Evolutionary conservation across 1,284 basidiomycete genomes (phyloP).

Genomic region (Athelia sp.): DNA sequence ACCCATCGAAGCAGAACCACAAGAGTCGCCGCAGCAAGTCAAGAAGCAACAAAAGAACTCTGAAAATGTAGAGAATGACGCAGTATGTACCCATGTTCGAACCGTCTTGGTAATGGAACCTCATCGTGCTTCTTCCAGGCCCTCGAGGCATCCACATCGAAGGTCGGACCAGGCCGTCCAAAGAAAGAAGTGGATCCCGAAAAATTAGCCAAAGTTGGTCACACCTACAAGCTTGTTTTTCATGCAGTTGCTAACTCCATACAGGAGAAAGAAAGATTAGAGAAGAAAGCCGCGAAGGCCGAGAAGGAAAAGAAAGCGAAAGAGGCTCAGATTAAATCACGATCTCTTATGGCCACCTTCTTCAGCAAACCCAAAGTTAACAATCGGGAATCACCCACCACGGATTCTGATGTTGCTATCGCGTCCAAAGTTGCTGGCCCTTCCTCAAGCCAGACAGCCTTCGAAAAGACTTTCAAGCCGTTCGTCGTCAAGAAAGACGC

Average conservation of each 20-base stretch:
- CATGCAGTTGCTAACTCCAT: constrained; percentile 4
- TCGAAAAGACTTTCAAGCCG: constrained; percentile 69
- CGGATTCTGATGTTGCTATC: constrained; percentile 15
- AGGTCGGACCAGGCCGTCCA: constrained; percentile 24
- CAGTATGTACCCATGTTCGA: constrained; percentile 17
- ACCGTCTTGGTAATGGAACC: no score
- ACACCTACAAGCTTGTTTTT: neutral
- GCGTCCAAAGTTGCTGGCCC: constrained; percentile 30
- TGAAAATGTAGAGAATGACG: constrained; percentile 27
- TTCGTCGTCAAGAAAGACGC: constrained; percentile 73
- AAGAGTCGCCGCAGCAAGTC: constrained; percentile 15
- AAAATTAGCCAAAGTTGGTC: constrained; percentile 55
- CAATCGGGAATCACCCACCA: constrained; percentile 20
- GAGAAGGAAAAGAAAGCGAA: constrained; percentile 68
- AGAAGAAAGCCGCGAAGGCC: constrained; percentile 58
- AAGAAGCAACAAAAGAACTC: constrained; percentile 25
- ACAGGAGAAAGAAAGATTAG: constrained; percentile 62
- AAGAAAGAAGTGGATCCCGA: constrained; percentile 56
- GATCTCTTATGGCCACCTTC: constrained; percentile 71
- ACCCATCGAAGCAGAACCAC: constrained; percentile 3
- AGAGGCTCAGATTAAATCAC: constrained; percentile 64
- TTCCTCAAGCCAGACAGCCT: constrained; percentile 52
- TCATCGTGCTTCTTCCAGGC: constrained; percentile 7
- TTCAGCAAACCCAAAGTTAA: constrained; percentile 55
- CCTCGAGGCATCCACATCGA: constrained; percentile 12